Evolutionary conservation across 768 basidiomycete species (phyloP), one percentile per base, ranked within the genome.

Genomic region (Podaxis sp.): DNA sequence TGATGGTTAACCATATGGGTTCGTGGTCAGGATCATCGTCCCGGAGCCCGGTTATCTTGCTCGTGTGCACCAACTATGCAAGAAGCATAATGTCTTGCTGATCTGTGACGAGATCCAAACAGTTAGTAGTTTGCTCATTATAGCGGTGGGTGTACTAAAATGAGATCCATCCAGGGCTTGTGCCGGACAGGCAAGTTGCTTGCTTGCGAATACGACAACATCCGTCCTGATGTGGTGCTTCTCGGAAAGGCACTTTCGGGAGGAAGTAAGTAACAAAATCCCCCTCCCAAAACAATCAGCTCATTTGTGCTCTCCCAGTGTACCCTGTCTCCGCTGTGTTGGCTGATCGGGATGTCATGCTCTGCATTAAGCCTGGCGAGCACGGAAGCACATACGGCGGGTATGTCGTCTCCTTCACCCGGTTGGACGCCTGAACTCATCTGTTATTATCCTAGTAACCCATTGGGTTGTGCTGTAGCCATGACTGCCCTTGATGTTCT

Each of bases 71-170:
- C 87, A 83, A 58, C 81, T 98, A 28, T 99, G 97, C 84, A 91
- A 90, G 79, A 86, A 92, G 75, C 87, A 96, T 76, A 94, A 96
- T 54, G 94, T 95, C 0, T 81, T 99, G n/a, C 80, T 99, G 39
- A 99, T 99, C 71, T 96, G 94, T 68, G 97, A 99, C 68, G 97
- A 99, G 75, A 95, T 99, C 65, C 97, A 99, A 76, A 99, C 97
- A 46, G 93, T 93, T 61, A 60, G 79, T 69, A 2, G 19, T 49
- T 11, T 65, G 59, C 61, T 63, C 19, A n/a, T 54, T 36, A 39
- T 1, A 38, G 8, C 24, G 9, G 12, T 12, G 12, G 4, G 24
- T 36, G 15, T 38, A 19, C 8, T 46, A 46, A 38, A 46, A 6
- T 22, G 28, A 11, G 11, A 4, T 24, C 28, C 38, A 24, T 55